phyloP scores from a whole-genome alignment of 441 rosid genomes.

The Arabidopsis lyrata region DNA sequence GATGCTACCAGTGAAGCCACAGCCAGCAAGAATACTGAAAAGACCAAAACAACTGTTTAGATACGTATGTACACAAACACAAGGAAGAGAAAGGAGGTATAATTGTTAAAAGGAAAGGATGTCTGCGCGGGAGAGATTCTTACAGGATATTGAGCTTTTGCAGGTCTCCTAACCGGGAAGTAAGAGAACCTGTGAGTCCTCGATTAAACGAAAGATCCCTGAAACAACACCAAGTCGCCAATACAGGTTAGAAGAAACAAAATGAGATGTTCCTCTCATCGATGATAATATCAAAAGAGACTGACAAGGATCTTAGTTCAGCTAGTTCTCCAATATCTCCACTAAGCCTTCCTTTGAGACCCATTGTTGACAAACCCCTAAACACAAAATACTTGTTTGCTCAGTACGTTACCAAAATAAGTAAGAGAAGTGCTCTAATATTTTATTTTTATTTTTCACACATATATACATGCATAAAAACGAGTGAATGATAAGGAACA shows the following conservation, averaged over 20 bases:
- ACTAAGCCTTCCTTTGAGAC: constrained; percentile 77
- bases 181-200: constrained; percentile 73
- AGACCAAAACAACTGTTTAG: constrained; percentile 9
- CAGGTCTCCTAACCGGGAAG: constrained; percentile 82
- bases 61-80: not conserved
- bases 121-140: constrained; percentile 27
- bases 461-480: not conserved
- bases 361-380: constrained; percentile 85
- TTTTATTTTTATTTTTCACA: not conserved
- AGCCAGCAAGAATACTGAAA: constrained; percentile 84
- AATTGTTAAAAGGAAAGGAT: not conserved
- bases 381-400: constrained; percentile 10
- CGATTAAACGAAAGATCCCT: constrained; percentile 89
- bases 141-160: constrained; percentile 79
- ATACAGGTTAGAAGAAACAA: not conserved
- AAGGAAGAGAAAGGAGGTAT: constrained; percentile 24
- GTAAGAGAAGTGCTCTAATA: not conserved
- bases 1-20: constrained; percentile 82
- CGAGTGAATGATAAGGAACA: constrained; percentile 17
- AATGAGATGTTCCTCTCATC: not conserved
- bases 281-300: constrained; percentile 13
- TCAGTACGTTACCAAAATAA: constrained; percentile 17
- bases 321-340: constrained; percentile 85
- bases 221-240: constrained; percentile 26
- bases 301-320: constrained; percentile 87